These are phyloP conservation scores for Aspergillus affinis DNA, from an alignment of 495 filamentous ascomycete genomes.

Conservation along the genomic window DNA sequence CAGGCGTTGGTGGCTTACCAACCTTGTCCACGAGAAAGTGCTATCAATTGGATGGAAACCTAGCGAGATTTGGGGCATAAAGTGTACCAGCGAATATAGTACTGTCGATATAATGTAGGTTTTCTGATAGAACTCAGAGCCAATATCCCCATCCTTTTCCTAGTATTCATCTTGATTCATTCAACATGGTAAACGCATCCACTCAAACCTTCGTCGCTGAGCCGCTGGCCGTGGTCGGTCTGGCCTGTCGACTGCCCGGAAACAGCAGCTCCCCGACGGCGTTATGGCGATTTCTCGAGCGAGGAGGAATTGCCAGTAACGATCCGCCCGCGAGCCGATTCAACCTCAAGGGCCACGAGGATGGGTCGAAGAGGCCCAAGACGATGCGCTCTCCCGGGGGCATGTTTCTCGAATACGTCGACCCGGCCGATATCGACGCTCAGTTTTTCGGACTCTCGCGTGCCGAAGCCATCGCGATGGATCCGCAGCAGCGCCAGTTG, in stretches of 20 bases:
- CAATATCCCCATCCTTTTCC: too few relatives aligned
- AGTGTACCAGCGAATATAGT: too few relatives aligned
- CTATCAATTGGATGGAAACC: too few relatives aligned
- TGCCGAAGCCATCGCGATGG: slow-evolving; percentile 13
- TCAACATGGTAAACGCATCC: too few relatives aligned
- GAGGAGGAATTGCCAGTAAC: slow-evolving; percentile 1
- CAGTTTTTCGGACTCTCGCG: slow-evolving; percentile 5
- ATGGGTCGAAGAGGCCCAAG: slow-evolving; percentile 4
- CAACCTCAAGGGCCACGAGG: neutral
- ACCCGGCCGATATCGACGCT: slow-evolving; percentile 10
- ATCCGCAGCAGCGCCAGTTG: slow-evolving; percentile 34
- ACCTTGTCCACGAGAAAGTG: too few relatives aligned
- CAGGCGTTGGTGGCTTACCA: too few relatives aligned
- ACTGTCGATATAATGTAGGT: too few relatives aligned
- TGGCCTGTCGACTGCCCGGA: slow-evolving; percentile 15
- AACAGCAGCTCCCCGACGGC: neutral
- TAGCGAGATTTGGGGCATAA: too few relatives aligned
- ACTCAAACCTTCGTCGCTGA: too few relatives aligned
- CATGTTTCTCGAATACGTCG: slow-evolving; percentile 12
- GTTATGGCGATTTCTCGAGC: slow-evolving; percentile 11
- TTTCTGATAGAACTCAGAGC: too few relatives aligned
- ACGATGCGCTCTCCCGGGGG: slow-evolving; percentile 11
- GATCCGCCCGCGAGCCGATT: neutral
- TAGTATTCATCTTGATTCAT: too few relatives aligned
- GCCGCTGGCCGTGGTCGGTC: neutral